Evolutionary conservation across 805 yeast genomes (phyloP).

Genomic region (Scheffersomyces ergatensis): DNA sequence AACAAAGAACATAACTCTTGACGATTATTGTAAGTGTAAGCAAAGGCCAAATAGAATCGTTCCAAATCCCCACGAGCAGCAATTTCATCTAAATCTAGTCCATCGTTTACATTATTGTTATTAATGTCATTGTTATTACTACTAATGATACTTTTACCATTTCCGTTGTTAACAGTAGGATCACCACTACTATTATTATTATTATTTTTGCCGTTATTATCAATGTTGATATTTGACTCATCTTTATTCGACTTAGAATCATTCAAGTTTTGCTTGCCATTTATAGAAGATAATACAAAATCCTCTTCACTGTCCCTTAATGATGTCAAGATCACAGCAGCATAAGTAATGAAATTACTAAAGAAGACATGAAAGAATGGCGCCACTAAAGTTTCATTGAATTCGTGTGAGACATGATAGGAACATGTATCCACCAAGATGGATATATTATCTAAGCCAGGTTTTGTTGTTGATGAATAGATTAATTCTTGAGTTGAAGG

Average conservation of each 20-base stretch:
- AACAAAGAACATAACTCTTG: conserved; percentile 55
- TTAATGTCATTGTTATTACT: too few species aligned
- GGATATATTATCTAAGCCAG: conserved; percentile 24
- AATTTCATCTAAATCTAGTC: conserved; percentile 55
- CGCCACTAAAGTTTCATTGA: conserved; percentile 29
- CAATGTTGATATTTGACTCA: conserved; percentile 5
- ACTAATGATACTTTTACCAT: neutral
- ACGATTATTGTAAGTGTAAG: conserved; percentile 64
- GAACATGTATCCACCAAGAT: conserved; percentile 26
- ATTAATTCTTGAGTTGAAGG: conserved; percentile 34
- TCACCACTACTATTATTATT: neutral
- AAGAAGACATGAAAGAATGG: conserved; percentile 50
- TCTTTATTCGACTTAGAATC: neutral
- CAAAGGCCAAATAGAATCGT: conserved; percentile 74
- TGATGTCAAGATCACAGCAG: conserved; percentile 64
- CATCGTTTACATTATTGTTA: neutral
- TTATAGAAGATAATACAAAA: conserved; percentile 50
- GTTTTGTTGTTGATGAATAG: conserved; percentile 23
- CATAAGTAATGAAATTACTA: conserved; percentile 54
- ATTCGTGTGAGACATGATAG: conserved; percentile 15
- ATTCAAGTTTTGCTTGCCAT: conserved; percentile 13
- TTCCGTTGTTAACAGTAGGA: neutral
- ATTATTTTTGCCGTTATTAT: conserved; percentile 2
- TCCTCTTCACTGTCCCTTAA: conserved; percentile 77
- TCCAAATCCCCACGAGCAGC: conserved; percentile 82